phyloP scores from a whole-genome alignment of 306 rosid genomes.

The Hippophae tibetana region DNA sequence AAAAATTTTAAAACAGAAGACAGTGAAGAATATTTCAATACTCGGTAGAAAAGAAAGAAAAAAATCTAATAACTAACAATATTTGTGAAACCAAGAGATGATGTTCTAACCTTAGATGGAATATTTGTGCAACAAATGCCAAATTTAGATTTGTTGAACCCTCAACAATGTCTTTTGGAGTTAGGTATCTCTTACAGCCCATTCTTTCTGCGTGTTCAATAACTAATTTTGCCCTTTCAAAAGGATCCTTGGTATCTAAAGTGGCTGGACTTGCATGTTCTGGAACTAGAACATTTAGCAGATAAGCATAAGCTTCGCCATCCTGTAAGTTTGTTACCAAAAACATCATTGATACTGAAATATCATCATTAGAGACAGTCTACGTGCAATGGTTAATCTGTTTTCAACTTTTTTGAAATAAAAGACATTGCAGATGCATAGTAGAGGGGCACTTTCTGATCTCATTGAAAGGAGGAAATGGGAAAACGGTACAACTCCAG shows the following conservation, averaged over 20 bases:
- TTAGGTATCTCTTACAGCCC: conserved; percentile 83
- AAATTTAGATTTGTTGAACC: conserved; percentile 85
- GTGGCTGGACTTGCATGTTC: conserved; percentile 70
- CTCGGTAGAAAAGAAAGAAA: neutral
- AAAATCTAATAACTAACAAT: neutral
- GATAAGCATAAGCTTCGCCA: conserved; percentile 91
- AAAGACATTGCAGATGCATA: neutral
- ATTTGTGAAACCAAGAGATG: neutral
- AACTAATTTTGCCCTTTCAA: conserved; percentile 64
- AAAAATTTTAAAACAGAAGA: too few species aligned
- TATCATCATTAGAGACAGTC: conserved; percentile 4
- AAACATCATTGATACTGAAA: neutral
- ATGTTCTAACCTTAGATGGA: conserved; percentile 61
- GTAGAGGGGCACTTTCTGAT: neutral
- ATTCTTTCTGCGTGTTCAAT: conserved; percentile 96
- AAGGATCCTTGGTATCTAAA: conserved; percentile 60
- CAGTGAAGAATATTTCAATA: too few species aligned
- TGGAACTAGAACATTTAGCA: conserved; percentile 93
- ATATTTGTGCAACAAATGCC: conserved; percentile 91
- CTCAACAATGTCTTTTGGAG: conserved; percentile 68
- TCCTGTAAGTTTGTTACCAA: conserved; percentile 35
- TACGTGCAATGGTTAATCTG: too few species aligned
- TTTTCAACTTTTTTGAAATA: too few species aligned
- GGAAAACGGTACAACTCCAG: neutral
- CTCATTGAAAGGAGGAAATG: neutral